These are phyloP conservation scores for Fusarium xyrophilum DNA, from an alignment of 2,329 filamentous ascomycete genomes.

Conservation along the genomic window DNA sequence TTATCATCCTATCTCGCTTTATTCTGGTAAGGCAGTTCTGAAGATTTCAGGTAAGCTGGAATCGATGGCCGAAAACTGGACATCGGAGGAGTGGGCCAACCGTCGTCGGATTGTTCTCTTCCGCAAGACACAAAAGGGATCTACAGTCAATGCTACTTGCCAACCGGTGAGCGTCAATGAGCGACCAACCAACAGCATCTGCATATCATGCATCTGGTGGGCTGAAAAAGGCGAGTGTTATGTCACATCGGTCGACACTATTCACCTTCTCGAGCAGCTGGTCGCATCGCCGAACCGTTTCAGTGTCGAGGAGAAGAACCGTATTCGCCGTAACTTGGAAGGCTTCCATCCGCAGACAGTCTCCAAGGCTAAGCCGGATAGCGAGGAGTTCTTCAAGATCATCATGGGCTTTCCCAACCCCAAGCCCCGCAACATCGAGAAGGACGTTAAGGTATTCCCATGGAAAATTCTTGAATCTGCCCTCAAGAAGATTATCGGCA, in stretches of 20 bases:
- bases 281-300: slow-evolving; percentile 79
- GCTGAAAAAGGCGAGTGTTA: slow-evolving; percentile 88
- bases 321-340: slow-evolving; percentile 93
- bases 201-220: slow-evolving; percentile 98
- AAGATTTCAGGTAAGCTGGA: slow-evolving; percentile 87
- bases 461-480: slow-evolving; percentile 90
- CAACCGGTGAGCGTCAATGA: slow-evolving; percentile 79
- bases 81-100: slow-evolving; percentile 77
- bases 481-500: slow-evolving; percentile 97
- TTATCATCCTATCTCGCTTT: slow-evolving; percentile 82
- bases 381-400: slow-evolving; percentile 97
- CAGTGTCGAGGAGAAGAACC: slow-evolving; percentile 97
- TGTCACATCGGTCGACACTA: slow-evolving; percentile 96
- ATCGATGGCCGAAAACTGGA: slow-evolving; percentile 84
- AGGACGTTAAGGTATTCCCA: slow-evolving; percentile 97
- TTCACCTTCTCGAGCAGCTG: slow-evolving; percentile 89
- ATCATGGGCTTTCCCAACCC: slow-evolving; percentile 98
- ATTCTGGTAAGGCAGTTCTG: slow-evolving; percentile 82
- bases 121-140: slow-evolving; percentile 79
- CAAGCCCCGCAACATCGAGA: slow-evolving; percentile 97
- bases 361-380: slow-evolving; percentile 89
- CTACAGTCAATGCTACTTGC: slow-evolving; percentile 82
- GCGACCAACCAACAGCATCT: slow-evolving; percentile 82
- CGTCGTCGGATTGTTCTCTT: slow-evolving; percentile 90
- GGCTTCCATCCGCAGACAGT: slow-evolving; percentile 92